Evolutionary conservation across 805 yeast genomes (phyloP), one percentile per base, ranked within the genome.

Genomic region (Priceomyces melissophilus): DNA sequence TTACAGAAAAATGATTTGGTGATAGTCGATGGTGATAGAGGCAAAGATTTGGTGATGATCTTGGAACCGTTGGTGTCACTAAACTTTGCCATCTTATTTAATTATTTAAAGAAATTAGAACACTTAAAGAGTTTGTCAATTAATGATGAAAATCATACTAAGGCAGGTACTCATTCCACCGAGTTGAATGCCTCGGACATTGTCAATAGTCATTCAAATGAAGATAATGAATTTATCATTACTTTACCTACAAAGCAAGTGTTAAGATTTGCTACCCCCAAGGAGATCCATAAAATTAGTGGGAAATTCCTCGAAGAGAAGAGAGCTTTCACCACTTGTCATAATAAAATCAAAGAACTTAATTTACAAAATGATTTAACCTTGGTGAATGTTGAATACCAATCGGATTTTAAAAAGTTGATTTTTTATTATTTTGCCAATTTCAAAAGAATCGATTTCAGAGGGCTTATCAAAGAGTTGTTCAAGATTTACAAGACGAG

Each of bases 21-120:
- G 8, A 79, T 85, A 13, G 83, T 84, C 42, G 93, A 86, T 62
- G 95, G 93, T 40, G 95, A 86, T 57, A 70, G 93, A 46, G 95
- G 95, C 23, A 83, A 83, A 52, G 95, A 86, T 59, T 60, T 86
- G 47, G 91, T 82, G 8, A 76, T 81, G 76, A 79, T 85, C 33
- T 63, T 84, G 23, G 84, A 82, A 46, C 87, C 91, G 0, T 59
- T 71, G 32, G 73, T 84, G 25, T 75, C 72, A 33, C 69, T 83
- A 41, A 77, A 82, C 44, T 67, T 81, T 57, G 91, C 91, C 2
- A 71, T 84, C 36, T 71, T 86, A 43, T 76, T 85, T 55, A 84
- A 84, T 52, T 86, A 84, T 52, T 61, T 85, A 53, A 85, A 84
- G 61, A 85, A 85, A 55, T 76, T 81, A 48, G 81, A 82, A 44